phyloP scores from a whole-genome alignment of 139 green algal genomes.

The Microglena sp. region DNA sequence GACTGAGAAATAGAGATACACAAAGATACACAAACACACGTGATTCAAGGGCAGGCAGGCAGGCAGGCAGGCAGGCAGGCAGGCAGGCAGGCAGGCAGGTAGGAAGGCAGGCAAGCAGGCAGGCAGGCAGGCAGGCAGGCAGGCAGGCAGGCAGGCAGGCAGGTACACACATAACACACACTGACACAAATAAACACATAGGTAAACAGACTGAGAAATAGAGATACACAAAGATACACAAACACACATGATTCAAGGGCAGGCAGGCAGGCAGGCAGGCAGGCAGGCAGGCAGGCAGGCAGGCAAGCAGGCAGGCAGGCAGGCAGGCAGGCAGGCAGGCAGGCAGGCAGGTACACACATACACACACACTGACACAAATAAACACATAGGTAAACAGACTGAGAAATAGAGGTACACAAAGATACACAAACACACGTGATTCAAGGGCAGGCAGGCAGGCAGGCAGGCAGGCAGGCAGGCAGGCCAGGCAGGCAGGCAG shows the following conservation, averaged over 20 bases:
- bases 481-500: not conserved
- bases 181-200: not conserved
- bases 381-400: too few species aligned
- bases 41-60: not conserved
- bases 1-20: not conserved
- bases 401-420: not conserved
- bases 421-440: not conserved
- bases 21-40: not conserved
- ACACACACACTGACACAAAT: too few species aligned
- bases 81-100: not conserved
- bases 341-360: not conserved
- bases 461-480: not conserved
- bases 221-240: not conserved
- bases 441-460: not conserved
- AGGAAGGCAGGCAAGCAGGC: conserved; percentile 2
- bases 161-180: not conserved
- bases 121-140: not conserved
- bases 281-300: not conserved
- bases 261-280: not conserved
- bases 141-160: conserved; percentile 10
- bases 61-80: not conserved
- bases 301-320: conserved; percentile 1
- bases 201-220: not conserved
- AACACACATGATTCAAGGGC: not conserved
- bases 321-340: not conserved